A percentile compares a stretch with the other conserved stretches of the same genome.
Conservation (phyloP, 495 filamentous ascomycete genomes). For the Glutinoglossum americanum region DNA sequence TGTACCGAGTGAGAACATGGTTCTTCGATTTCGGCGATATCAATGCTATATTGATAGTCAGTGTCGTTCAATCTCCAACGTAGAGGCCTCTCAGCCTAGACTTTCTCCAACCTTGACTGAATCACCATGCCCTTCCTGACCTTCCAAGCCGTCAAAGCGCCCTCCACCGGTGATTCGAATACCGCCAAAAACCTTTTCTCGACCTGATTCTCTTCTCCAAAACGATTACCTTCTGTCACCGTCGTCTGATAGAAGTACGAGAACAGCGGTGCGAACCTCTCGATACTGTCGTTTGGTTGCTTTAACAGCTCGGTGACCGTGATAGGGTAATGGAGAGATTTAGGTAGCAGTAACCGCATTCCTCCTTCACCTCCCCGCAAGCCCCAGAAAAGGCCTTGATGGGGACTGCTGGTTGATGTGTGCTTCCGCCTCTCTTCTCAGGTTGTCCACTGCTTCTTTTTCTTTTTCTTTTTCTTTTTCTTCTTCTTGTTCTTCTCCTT, state of each 20-base stretch:
- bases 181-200: constrained; percentile 47
- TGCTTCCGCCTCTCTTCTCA: neutral
- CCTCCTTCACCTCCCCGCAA: neutral
- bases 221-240: constrained; percentile 50
- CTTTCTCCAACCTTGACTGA: constrained; percentile 11
- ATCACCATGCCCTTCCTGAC: constrained; percentile 54
- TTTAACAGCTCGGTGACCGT: constrained; percentile 77
- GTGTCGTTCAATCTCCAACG: constrained; percentile 17
- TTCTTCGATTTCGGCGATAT: constrained; percentile 67
- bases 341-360: constrained; percentile 29
- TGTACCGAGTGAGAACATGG: constrained; percentile 80
- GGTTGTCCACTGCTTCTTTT: neutral
- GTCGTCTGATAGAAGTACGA: constrained; percentile 64
- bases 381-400: neutral
- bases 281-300: constrained; percentile 46
- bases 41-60: constrained; percentile 17
- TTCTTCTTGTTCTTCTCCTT: neutral
- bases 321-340: constrained; percentile 72
- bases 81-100: neutral
- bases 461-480: neutral
- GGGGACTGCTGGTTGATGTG: neutral
- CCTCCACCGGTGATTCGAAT: constrained; percentile 68
- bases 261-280: constrained; percentile 53
- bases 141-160: constrained; percentile 52
- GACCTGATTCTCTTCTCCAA: constrained; percentile 43